phyloP scores from a whole-genome alignment of 495 filamentous ascomycete genomes.

The Penicillium argentinense region DNA sequence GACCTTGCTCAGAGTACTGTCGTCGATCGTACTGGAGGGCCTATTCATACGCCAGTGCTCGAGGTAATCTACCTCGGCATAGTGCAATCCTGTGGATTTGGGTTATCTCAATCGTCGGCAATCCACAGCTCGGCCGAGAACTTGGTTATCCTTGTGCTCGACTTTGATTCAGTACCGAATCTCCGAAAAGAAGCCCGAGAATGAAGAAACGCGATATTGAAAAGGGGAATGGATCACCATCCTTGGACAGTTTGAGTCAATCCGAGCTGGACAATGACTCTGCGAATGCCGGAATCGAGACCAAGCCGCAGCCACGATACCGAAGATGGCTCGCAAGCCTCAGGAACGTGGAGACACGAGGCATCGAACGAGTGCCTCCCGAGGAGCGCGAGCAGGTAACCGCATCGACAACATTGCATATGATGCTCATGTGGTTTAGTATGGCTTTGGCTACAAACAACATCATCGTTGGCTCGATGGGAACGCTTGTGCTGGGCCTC shows the following conservation, averaged over 20 bases:
- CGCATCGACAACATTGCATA: constrained; percentile 51
- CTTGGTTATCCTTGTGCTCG: background rate
- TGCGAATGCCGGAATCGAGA: constrained; percentile 8
- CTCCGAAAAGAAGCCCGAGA: background rate
- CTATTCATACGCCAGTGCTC: background rate
- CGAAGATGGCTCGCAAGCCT: constrained; percentile 38
- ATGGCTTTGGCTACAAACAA: constrained; percentile 74
- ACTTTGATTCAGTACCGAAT: background rate
- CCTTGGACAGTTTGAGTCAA: constrained; percentile 14
- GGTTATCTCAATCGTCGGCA: background rate
- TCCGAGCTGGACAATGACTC: constrained; percentile 21
- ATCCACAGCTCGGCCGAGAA: too few species aligned
- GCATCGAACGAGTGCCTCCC: constrained; percentile 64
- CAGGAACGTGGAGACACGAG: constrained; percentile 61
- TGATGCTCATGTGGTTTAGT: constrained; percentile 70
- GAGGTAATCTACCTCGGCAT: background rate
- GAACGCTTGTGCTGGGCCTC: constrained; percentile 61
- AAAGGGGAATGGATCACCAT: constrained; percentile 18
- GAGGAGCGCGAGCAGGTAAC: constrained; percentile 47
- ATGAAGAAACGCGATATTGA: constrained; percentile 25
- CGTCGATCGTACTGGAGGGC: background rate
- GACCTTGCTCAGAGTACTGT: background rate
- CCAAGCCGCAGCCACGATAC: constrained; percentile 21
- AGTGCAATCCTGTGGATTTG: background rate
- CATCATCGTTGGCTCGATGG: constrained; percentile 66